Conservation (phyloP, 2,329 filamentous ascomycete genomes). For the Pestalotiopsis fici region DNA sequence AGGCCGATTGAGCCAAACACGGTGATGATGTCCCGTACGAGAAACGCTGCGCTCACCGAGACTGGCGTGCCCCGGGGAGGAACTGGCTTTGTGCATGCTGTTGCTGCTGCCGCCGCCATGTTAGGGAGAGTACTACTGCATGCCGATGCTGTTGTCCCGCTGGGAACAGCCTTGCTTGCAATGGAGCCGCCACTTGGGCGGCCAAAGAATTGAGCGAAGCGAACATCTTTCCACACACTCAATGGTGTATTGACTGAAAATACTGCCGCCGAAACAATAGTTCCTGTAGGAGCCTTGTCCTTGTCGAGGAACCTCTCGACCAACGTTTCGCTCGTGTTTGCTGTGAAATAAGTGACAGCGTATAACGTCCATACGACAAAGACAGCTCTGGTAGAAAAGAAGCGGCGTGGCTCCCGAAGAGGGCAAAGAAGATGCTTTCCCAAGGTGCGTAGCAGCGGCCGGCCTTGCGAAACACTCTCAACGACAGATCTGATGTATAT, state of each 20-base stretch:
- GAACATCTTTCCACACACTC: slow-evolving; percentile 31
- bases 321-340: slow-evolving; percentile 28
- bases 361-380: slow-evolving; percentile 30
- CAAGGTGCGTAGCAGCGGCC: slow-evolving; percentile 14
- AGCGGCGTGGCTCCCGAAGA: slow-evolving; percentile 21
- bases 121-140: neutral
- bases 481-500: slow-evolving; percentile 13
- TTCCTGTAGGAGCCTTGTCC: slow-evolving; percentile 21
- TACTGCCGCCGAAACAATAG: slow-evolving; percentile 21
- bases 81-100: no score
- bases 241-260: slow-evolving; percentile 32
- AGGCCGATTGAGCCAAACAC: slow-evolving; percentile 33
- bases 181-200: neutral
- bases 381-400: slow-evolving; percentile 24
- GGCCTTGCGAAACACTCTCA: slow-evolving; percentile 13
- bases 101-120: slow-evolving; percentile 9
- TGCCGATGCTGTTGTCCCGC: neutral
- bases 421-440: slow-evolving; percentile 4
- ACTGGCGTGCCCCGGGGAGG: slow-evolving; percentile 15
- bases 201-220: slow-evolving; percentile 30
- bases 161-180: neutral
- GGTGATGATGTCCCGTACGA: slow-evolving; percentile 29
- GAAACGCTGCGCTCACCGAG: slow-evolving; percentile 25
- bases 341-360: slow-evolving; percentile 27
- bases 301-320: slow-evolving; percentile 22